A percentile compares a stretch with the other conserved stretches of the same genome.
Conservation (phyloP, 805 yeast species). For the Myxozyma sirexii region DNA sequence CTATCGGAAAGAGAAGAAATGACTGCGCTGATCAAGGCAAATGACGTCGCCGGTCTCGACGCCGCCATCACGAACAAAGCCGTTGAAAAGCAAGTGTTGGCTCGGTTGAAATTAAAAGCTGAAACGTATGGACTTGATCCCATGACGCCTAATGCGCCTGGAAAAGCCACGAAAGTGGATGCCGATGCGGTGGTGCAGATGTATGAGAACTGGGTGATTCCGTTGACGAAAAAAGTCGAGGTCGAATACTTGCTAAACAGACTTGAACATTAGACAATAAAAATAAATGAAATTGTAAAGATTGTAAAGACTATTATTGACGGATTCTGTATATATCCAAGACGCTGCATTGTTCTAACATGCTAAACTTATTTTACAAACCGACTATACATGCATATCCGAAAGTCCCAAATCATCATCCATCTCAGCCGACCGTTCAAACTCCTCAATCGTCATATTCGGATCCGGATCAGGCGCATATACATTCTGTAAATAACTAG, state of each 20-base stretch:
- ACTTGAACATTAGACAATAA: constrained; percentile 48
- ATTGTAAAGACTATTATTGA: too few relatives aligned
- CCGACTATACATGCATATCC: constrained; percentile 44
- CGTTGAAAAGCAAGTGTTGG: constrained; percentile 82
- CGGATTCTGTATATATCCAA: too few relatives aligned
- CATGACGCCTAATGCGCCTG: constrained; percentile 56
- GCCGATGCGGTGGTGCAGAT: constrained; percentile 81
- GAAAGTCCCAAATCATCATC: constrained; percentile 87
- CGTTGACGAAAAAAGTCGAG: constrained; percentile 93
- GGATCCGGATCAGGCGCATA: constrained; percentile 99
- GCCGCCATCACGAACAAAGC: constrained; percentile 81
- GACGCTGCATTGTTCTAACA: too few relatives aligned
- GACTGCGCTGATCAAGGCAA: constrained; percentile 62
- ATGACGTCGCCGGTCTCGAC: constrained; percentile 73
- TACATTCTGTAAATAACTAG: constrained; percentile 95
- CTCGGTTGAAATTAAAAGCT: constrained; percentile 77
- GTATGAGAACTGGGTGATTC: constrained; percentile 86
- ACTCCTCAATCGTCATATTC: constrained; percentile 87
- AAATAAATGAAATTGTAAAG: neutral
- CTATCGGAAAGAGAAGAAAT: constrained; percentile 65
- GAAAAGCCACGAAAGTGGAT: constrained; percentile 57
- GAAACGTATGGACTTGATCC: constrained; percentile 65
- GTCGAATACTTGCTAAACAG: constrained; percentile 86
- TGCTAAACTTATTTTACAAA: neutral
- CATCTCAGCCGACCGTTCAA: constrained; percentile 83